Evolutionary conservation across 352 stramenopile species (phyloP).

Genomic region (Plasmopara viticola): DNA sequence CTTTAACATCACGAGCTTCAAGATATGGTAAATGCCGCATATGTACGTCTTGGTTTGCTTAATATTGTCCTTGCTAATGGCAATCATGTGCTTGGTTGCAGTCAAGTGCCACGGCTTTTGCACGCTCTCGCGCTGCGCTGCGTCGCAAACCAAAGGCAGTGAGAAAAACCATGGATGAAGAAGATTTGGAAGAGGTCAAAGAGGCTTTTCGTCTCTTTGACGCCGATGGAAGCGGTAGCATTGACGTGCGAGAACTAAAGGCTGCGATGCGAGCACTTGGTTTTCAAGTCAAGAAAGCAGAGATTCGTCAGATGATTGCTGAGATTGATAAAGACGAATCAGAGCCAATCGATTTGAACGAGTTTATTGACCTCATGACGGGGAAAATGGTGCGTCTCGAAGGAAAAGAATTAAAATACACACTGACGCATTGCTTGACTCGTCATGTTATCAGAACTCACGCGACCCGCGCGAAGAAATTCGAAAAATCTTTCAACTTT

Average conservation of each 20-base stretch:
- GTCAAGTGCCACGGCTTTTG: conserved; percentile 52
- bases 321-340: conserved; percentile 94
- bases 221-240: conserved; percentile 84
- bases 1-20: background rate
- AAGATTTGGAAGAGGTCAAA: conserved; percentile 90
- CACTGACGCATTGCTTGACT: background rate
- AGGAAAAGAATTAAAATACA: background rate
- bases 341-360: conserved; percentile 83
- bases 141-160: conserved; percentile 49
- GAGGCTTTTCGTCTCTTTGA: conserved; percentile 94
- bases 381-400: conserved; percentile 69
- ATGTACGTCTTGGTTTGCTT: background rate
- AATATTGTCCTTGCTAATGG: background rate
- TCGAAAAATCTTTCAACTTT: conserved; percentile 93
- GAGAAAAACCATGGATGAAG: conserved; percentile 87
- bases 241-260: conserved; percentile 92
- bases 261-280: conserved; percentile 91
- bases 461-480: conserved; percentile 89
- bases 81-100: conserved; percentile 1
- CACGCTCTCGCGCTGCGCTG: conserved; percentile 47
- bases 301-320: conserved; percentile 90
- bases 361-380: conserved; percentile 95
- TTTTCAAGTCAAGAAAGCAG: conserved; percentile 90
- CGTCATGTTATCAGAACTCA: conserved; percentile 29
- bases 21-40: background rate